Evolutionary conservation across 1,139 yeast genomes (phyloP), one percentile per base, ranked within the genome.

Genomic region (Insectozyma bohioensis): DNA sequence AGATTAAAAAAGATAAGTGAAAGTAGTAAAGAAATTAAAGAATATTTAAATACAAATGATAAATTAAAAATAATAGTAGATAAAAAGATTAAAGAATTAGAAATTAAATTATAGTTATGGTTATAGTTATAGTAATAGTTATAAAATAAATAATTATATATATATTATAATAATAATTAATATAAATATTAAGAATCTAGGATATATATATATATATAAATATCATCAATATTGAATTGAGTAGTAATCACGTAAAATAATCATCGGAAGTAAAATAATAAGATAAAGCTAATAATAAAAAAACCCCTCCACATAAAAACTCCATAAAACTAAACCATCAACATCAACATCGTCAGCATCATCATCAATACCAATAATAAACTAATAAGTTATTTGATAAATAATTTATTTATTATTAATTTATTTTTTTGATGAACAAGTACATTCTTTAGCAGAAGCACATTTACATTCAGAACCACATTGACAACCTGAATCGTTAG

Each of bases 381-480:
- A 19, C 7, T 19, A 19, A 19, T 7, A 7, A 7, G 20, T 10
- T 7, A 19, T 19, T 19, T 19, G 7, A 7, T 19, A 19, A 19
- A 19, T 19, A 19, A 12, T 6, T 24, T 13, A 12, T 14, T 15
- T n/a, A 7, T 8, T 25, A 4, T n/a, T 16, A 8, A 22, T 26
- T 39, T 40, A 40, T 34, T 51, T 45, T 48, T 53, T 51, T 26
- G 41, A 31, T 21, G 50, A 48, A 40, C 62, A 57, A 31, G 49
- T 39, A 39, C 61, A 56, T 21, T 46, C 39, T 15, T 46, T 31
- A 40, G 48, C 34, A 15, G 49, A 30, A 16, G 43, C 52, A 40
- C 64, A 58, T 43, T 55, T 55, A 39, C 61, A 56, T 10, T 49
- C 43, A 18, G 49, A 30, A 41, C 52, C 39, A 26, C 53, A 42